Percentiles rank a stretch among this genome's conserved stretches.
phyloP scores from a whole-genome alignment of 768 basidiomycete species.

The Lactarius vividus region DNA sequence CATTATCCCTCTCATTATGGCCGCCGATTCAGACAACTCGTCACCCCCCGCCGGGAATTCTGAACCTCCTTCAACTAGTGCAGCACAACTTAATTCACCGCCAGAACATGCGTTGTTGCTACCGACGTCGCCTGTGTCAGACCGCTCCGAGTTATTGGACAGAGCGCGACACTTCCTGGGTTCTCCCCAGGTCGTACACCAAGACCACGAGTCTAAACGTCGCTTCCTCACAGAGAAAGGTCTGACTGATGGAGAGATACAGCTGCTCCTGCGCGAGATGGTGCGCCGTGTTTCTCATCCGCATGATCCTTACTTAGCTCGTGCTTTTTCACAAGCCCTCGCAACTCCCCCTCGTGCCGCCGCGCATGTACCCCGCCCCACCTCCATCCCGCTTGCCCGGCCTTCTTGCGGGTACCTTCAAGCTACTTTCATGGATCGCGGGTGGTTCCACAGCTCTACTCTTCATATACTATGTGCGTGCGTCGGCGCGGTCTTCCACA shows the following conservation, averaged over 20 bases:
- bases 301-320: constrained; percentile 26
- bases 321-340: constrained; percentile 25
- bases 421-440: constrained; percentile 63
- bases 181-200: constrained; percentile 61
- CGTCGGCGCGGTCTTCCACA: constrained; percentile 30
- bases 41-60: not conserved
- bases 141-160: constrained; percentile 33
- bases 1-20: constrained; percentile 15
- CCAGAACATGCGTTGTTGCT: constrained; percentile 2
- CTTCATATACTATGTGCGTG: constrained; percentile 69
- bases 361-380: constrained; percentile 68
- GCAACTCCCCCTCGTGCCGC: constrained; percentile 54
- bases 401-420: constrained; percentile 57
- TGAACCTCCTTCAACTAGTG: not conserved
- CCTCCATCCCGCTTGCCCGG: constrained; percentile 68
- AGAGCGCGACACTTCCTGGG: constrained; percentile 63
- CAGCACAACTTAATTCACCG: not conserved
- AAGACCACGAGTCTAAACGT: constrained; percentile 55
- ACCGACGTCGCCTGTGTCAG: not conserved
- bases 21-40: constrained; percentile 14
- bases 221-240: constrained; percentile 71
- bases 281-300: constrained; percentile 38
- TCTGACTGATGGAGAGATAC: constrained; percentile 57
- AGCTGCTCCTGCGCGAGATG: constrained; percentile 52
- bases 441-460: constrained; percentile 59